These are phyloP conservation scores for Plantago coronopus DNA, from an alignment of 305 asterid genomes.

Conservation along the genomic window DNA sequence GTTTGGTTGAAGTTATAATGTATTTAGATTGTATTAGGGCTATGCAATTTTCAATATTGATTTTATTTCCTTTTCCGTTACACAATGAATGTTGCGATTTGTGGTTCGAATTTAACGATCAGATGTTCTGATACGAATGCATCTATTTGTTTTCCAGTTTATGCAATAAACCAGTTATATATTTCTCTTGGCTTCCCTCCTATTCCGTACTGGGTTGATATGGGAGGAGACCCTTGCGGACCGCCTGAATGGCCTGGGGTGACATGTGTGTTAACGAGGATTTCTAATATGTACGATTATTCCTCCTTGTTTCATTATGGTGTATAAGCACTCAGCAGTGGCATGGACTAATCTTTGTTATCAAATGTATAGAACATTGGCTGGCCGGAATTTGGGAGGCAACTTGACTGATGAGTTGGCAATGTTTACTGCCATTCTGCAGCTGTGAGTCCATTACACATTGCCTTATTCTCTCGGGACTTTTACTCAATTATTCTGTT, in stretches of 20 bases:
- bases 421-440: conserved; percentile 57
- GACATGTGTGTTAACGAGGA: conserved; percentile 67
- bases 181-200: conserved; percentile 59
- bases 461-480: neutral
- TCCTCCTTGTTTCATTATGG: conserved; percentile 4
- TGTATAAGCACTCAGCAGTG: conserved; percentile 5
- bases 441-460: conserved; percentile 46
- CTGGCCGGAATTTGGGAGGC: conserved; percentile 63
- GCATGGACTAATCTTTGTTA: neutral
- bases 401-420: conserved; percentile 55
- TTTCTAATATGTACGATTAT: conserved; percentile 65
- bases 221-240: conserved; percentile 94
- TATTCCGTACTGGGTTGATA: conserved; percentile 71
- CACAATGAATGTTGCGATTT: neutral
- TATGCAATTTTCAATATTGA: neutral
- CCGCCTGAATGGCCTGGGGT: conserved; percentile 78
- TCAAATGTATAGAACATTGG: conserved; percentile 40
- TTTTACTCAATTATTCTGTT: neutral
- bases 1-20: neutral
- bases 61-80: neutral
- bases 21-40: neutral
- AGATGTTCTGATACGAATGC: conserved; percentile 3
- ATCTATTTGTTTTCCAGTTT: conserved; percentile 49
- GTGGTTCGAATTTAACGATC: neutral
- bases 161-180: conserved; percentile 71